These are phyloP conservation scores for Mycena floridula DNA, from an alignment of 768 basidiomycete genomes.

Conservation along the genomic window DNA sequence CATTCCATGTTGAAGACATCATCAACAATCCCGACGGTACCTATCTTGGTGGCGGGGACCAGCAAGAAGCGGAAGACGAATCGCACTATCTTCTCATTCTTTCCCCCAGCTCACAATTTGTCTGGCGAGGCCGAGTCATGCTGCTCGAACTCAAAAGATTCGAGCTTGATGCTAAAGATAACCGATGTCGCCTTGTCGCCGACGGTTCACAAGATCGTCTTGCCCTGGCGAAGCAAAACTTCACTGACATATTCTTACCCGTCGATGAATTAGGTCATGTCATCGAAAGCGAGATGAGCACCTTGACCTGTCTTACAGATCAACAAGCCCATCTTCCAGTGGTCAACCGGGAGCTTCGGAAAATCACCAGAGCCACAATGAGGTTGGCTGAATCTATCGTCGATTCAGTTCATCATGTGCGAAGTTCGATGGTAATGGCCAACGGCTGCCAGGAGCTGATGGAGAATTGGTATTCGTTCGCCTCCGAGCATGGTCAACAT, in stretches of 20 bases:
- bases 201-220: conserved; percentile 82
- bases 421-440: conserved; percentile 53
- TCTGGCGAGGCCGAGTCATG: conserved; percentile 89
- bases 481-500: conserved; percentile 93
- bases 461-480: conserved; percentile 93
- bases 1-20: conserved; percentile 72
- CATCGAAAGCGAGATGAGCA: conserved; percentile 35
- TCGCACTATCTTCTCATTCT: conserved; percentile 78
- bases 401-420: conserved; percentile 85
- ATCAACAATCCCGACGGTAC: conserved; percentile 51
- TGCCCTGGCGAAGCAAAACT: conserved; percentile 68
- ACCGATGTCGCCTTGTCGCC: conserved; percentile 86
- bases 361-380: conserved; percentile 86
- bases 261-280: conserved; percentile 58
- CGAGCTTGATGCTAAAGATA: conserved; percentile 80
- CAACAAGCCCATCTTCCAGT: conserved; percentile 86
- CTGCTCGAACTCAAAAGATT: conserved; percentile 68
- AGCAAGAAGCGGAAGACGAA: conserved; percentile 45
- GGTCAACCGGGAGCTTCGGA: conserved; percentile 85
- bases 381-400: conserved; percentile 90
- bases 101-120: conserved; percentile 79
- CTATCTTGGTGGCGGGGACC: conserved; percentile 22
- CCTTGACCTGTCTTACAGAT: conserved; percentile 56
- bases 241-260: conserved; percentile 58
- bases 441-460: conserved; percentile 76